Evolutionary conservation across 495 filamentous ascomycete genomes (phyloP), one percentile per base, ranked within the genome.

Genomic region (Tuber calosporum): DNA sequence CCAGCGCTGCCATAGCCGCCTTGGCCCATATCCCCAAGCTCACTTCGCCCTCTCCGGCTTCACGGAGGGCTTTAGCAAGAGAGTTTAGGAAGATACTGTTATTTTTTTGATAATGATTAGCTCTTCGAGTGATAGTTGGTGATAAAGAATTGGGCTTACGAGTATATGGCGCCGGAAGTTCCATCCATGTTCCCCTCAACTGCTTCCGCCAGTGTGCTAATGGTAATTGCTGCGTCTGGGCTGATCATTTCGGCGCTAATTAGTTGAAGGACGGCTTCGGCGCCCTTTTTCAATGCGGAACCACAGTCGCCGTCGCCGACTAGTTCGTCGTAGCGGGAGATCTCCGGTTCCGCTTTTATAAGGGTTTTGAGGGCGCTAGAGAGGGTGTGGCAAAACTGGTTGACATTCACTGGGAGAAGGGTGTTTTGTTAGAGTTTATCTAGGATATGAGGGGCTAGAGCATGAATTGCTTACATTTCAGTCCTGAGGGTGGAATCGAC

Each of bases 281-380:
- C 95, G 36, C 95, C 95, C 70, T 93, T 88, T 84, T 92, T 93
- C 53, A 99, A 85, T 0, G 93, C 93, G 40, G 93, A 90, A 1
- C 95, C 95, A 82, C 95, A 99, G 84, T 99, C 95, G 62, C 95
- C 95, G 82, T 99, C 95, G 68, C 95, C 95, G 69, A 97, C 93
- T 38, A 96, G 87, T 1, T 93, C 96, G 81, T 99, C 95, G 81
- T 89, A 97, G 71, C 86, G 89, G 11, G 96, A 97, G 39, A 98
- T 87, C 72, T 93, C 89, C 5, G 91, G 88, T 80, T 99, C 95
- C 1, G 88, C 91, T 0, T 84, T 86, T 74, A 97, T 91, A 66
- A 98, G 82, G 66, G 85, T 85, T 69, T 91, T 83, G 20, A 97
- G 85, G 3, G 87, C 94, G n/a, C 86, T 82, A n/a, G 83, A 83